Evolutionary conservation across 164 flowering plant species (phyloP).

Genomic region (Magnolia changhungtana): DNA sequence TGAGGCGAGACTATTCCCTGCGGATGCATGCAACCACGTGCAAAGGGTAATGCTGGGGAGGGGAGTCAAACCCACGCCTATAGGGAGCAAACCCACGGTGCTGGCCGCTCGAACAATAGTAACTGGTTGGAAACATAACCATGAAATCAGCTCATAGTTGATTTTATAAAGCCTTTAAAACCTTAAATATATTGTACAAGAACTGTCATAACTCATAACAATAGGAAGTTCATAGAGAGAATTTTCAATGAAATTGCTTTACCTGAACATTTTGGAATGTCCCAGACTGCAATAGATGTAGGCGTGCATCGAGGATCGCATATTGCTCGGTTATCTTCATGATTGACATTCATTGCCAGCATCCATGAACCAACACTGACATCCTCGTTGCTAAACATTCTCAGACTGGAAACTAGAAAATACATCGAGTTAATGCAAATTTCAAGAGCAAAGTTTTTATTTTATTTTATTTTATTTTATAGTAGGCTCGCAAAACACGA

Average conservation of each 20-base stretch:
- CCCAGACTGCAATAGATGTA: slow-evolving; percentile 71
- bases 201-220: not conserved
- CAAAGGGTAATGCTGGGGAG: too few relatives aligned
- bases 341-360: slow-evolving; percentile 71
- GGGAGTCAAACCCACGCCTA: too few relatives aligned
- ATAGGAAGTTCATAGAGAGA: not conserved
- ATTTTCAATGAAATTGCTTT: slow-evolving; percentile 1
- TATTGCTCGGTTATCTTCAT: slow-evolving; percentile 54
- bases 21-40: too few relatives aligned
- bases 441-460: not conserved
- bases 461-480: too few relatives aligned
- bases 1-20: too few relatives aligned
- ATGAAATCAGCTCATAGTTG: too few relatives aligned
- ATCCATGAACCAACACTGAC: slow-evolving; percentile 74
- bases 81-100: too few relatives aligned
- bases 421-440: slow-evolving; percentile 6
- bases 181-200: not conserved
- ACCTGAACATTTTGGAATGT: slow-evolving; percentile 76
- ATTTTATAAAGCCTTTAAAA: too few relatives aligned
- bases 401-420: slow-evolving; percentile 39
- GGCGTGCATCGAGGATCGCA: slow-evolving; percentile 65
- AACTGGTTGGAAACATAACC: too few relatives aligned
- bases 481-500: too few relatives aligned
- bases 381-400: slow-evolving; percentile 71
- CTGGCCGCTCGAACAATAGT: too few relatives aligned